phyloP scores from a whole-genome alignment of 1,284 basidiomycete species.

The Heterobasidion annosum region DNA sequence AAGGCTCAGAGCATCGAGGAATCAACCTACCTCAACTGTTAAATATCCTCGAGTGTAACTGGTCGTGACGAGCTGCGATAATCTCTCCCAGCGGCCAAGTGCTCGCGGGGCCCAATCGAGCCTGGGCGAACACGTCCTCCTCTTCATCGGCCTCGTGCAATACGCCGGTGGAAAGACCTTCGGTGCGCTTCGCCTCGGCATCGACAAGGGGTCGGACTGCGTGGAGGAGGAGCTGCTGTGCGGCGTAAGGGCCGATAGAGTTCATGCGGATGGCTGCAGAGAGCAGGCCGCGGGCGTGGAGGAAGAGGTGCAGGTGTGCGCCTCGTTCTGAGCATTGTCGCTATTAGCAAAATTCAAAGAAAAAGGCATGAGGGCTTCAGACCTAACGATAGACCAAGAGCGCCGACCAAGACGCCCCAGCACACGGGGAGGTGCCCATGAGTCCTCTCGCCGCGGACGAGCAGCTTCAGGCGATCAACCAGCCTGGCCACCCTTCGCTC shows the following conservation, averaged over 20 bases:
- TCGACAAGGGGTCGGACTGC: constrained; percentile 60
- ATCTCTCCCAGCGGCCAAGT: constrained; percentile 98
- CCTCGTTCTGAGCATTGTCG: constrained; percentile 46
- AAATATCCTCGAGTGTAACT: constrained; percentile 94
- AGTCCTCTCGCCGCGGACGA: constrained; percentile 53
- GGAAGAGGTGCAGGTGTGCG: constrained; percentile 84
- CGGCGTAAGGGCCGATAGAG: constrained; percentile 85
- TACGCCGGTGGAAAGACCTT: constrained; percentile 29
- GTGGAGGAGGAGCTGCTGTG: constrained; percentile 83
- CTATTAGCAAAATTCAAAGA: constrained; percentile 4
- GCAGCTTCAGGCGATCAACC: constrained; percentile 59
- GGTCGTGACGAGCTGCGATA: constrained; percentile 81
- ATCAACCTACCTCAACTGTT: constrained; percentile 50
- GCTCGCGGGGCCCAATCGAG: constrained; percentile 48
- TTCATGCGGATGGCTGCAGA: constrained; percentile 92
- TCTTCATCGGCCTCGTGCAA: constrained; percentile 21
- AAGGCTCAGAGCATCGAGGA: background rate
- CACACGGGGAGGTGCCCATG: constrained; percentile 85
- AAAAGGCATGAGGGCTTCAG: constrained; percentile 13
- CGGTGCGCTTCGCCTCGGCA: constrained; percentile 34
- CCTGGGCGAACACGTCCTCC: constrained; percentile 14
- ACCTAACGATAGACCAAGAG: constrained; percentile 71
- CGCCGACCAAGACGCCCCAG: constrained; percentile 81
- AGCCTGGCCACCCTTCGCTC: constrained; percentile 26
- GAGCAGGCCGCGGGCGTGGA: constrained; percentile 84